Evolutionary conservation across 2,329 filamentous ascomycete species (phyloP).

Genomic region (Botrytis elliptica): DNA sequence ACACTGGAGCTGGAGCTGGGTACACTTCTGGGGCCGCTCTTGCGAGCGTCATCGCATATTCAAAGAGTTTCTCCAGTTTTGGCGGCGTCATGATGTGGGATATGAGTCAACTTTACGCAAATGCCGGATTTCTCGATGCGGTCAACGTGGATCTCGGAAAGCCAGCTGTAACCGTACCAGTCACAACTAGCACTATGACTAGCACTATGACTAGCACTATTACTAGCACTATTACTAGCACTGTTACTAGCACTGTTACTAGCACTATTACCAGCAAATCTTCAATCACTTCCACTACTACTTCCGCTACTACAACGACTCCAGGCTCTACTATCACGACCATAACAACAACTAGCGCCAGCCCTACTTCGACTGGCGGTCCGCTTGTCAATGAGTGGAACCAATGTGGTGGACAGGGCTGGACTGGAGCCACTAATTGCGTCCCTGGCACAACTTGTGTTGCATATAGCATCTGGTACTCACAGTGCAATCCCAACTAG

Average conservation of each 20-base stretch:
- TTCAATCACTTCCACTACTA: conserved; percentile 16
- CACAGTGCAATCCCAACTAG: conserved; percentile 26
- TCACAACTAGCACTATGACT: conserved; percentile 20
- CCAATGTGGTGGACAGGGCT: conserved; percentile 31
- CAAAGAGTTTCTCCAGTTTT: conserved; percentile 56
- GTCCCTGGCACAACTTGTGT: conserved; percentile 25
- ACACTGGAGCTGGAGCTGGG: conserved; percentile 48
- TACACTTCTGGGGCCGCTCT: conserved; percentile 53
- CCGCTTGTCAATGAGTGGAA: conserved; percentile 22
- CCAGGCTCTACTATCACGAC: conserved; percentile 28
- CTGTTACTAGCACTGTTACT: conserved; percentile 14
- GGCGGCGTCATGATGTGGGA: conserved; percentile 72
- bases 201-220: conserved; percentile 25
- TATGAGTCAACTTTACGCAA: conserved; percentile 58
- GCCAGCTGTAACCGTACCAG: conserved; percentile 23
- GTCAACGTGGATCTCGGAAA: conserved; percentile 24
- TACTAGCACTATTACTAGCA: conserved; percentile 24
- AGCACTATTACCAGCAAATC: conserved; percentile 26
- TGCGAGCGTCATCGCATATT: conserved; percentile 51
- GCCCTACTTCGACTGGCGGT: conserved; percentile 17
- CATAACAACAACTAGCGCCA: conserved; percentile 31
- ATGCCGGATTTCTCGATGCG: conserved; percentile 51
- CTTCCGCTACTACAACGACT: neutral
- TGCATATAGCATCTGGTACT: conserved; percentile 27
- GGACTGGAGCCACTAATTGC: conserved; percentile 28